Conservation (phyloP, 495 filamentous ascomycete species). For the Neurospora sp. region DNA sequence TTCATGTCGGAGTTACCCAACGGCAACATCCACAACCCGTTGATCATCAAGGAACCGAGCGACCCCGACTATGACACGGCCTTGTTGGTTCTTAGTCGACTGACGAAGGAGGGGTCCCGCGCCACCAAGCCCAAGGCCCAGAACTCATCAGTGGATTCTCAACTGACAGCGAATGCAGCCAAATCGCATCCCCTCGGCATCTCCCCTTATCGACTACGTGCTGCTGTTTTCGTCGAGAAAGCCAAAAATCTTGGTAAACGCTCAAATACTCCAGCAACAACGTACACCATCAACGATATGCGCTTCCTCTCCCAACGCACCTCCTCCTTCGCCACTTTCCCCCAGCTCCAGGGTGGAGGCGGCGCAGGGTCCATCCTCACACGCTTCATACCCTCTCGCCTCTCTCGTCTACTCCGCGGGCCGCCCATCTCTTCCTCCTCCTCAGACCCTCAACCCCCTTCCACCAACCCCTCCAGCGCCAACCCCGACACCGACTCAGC, state of each 20-base stretch:
- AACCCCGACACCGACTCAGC: not conserved
- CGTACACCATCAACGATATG: slow-evolving; percentile 11
- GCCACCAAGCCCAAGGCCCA: not conserved
- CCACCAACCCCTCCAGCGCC: not conserved
- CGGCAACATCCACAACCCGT: not conserved
- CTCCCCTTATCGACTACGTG: not conserved
- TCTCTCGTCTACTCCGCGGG: not conserved
- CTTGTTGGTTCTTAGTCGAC: not conserved
- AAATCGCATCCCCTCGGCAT: not conserved
- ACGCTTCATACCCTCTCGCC: not conserved
- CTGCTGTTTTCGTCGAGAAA: not conserved
- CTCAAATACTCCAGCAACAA: not conserved
- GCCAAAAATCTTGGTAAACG: not conserved
- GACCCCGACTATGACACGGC: slow-evolving; percentile 6
- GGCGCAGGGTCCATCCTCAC: not conserved
- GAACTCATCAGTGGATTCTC: not conserved
- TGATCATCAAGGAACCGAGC: not conserved
- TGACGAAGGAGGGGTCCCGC: not conserved
- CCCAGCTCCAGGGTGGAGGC: not conserved
- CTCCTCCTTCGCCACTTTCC: slow-evolving; percentile 4
- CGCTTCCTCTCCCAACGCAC: not conserved
- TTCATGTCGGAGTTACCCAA: slow-evolving; percentile 6
- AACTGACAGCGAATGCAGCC: not conserved
- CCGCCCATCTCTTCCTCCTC: not conserved
- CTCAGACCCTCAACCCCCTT: not conserved